Conservation (phyloP, 495 filamentous ascomycete species). For the Hypomontagnella submonticulosa region DNA sequence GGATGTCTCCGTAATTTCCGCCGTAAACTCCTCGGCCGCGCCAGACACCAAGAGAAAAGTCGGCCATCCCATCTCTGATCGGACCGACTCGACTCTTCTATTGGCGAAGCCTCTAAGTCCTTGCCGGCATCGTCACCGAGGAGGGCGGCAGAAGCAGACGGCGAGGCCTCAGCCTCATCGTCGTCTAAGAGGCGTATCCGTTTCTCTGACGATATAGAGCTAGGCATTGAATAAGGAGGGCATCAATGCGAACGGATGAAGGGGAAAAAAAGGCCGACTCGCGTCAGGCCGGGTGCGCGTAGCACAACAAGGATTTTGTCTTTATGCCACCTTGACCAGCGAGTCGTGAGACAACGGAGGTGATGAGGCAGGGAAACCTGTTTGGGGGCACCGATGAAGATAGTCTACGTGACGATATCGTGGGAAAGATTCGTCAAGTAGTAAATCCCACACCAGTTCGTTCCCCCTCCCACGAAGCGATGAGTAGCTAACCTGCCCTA, state of each 20-base stretch:
- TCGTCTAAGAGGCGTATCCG: constrained; percentile 33
- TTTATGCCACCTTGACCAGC: constrained; percentile 17
- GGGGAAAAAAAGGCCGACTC: constrained; percentile 5
- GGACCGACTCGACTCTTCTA: constrained; percentile 8
- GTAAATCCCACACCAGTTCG: constrained; percentile 16
- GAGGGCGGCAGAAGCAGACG: constrained; percentile 32
- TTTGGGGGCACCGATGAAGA: not conserved
- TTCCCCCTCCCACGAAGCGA: constrained; percentile 8
- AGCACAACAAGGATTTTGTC: constrained; percentile 20
- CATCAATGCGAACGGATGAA: constrained; percentile 21
- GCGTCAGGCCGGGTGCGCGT: constrained; percentile 11
- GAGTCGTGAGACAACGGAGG: constrained; percentile 18
- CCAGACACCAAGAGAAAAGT: constrained; percentile 31
- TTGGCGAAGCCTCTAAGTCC: constrained; percentile 16
- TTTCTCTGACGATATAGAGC: constrained; percentile 34
- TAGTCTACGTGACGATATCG: constrained; percentile 8
- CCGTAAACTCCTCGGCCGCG: constrained; percentile 29
- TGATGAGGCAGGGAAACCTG: constrained; percentile 1
- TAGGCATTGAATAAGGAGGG: constrained; percentile 36
- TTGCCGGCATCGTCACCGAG: constrained; percentile 28
- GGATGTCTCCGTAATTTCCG: constrained; percentile 35
- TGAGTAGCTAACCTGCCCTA: not conserved
- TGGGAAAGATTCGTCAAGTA: constrained; percentile 1
- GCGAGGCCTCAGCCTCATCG: constrained; percentile 28
- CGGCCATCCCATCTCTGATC: constrained; percentile 25